Conservation (phyloP, 2,329 filamentous ascomycete genomes). For the Ophiostoma piceae region DNA sequence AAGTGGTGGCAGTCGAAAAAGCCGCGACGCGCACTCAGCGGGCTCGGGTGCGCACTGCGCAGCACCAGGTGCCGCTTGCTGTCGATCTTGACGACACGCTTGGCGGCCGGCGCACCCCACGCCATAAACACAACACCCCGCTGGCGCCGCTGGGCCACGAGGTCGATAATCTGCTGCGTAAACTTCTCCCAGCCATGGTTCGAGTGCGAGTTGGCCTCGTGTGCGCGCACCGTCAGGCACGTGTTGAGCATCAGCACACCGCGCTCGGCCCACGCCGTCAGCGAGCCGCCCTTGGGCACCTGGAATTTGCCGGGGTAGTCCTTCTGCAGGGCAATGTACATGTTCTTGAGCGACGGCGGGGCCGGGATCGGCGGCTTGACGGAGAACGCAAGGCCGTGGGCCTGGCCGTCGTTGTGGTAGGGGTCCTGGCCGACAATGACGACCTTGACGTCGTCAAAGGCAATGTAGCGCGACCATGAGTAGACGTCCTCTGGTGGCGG, state of each 20-base stretch:
- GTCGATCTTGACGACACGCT: constrained; percentile 71
- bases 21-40: constrained; percentile 75
- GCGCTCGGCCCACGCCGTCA: constrained; percentile 90
- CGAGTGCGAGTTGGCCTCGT: constrained; percentile 79
- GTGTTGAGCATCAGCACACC: constrained; percentile 93
- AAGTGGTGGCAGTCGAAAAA: constrained; percentile 85
- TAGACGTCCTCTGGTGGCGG: constrained; percentile 87
- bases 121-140: constrained; percentile 89
- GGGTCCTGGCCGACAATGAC: constrained; percentile 96
- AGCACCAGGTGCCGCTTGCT: constrained; percentile 72
- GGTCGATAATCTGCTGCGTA: constrained; percentile 86
- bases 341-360: constrained; percentile 86
- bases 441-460: constrained; percentile 79
- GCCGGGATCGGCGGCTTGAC: constrained; percentile 83
- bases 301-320: constrained; percentile 77
- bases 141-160: constrained; percentile 69
- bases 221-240: constrained; percentile 84
- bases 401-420: constrained; percentile 93
- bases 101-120: constrained; percentile 82
- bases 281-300: constrained; percentile 69
- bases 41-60: constrained; percentile 84
- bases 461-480: constrained; percentile 93
- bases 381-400: constrained; percentile 92
- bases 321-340: constrained; percentile 80
- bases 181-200: constrained; percentile 89